A percentile compares a stretch with the other conserved stretches of the same genome.
phyloP scores from a whole-genome alignment of 1,139 yeast genomes.

The Eremothecium sinecaudum region DNA sequence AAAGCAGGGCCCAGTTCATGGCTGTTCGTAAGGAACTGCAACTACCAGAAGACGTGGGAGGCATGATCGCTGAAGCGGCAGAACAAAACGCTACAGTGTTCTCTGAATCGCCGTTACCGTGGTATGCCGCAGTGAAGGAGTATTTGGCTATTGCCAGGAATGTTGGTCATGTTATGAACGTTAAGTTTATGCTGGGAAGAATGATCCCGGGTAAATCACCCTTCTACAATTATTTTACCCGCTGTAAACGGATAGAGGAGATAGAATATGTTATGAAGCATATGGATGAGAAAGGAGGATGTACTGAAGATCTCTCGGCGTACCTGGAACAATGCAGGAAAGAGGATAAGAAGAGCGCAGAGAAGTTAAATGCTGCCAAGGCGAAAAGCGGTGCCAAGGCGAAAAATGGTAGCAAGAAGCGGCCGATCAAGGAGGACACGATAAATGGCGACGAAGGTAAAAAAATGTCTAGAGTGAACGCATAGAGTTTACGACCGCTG shows the following conservation, averaged over 20 bases:
- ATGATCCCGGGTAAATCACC: conserved; percentile 72
- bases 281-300: conserved; percentile 16
- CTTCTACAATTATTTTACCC: conserved; percentile 49
- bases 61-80: conserved; percentile 90
- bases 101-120: conserved; percentile 39
- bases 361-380: conserved; percentile 12
- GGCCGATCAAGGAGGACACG: too few relatives aligned
- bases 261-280: conserved; percentile 29
- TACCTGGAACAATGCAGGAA: conserved; percentile 17
- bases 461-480: too few relatives aligned
- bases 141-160: conserved; percentile 48
- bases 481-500: too few relatives aligned
- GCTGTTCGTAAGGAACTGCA: conserved; percentile 45
- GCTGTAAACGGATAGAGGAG: conserved; percentile 48
- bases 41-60: conserved; percentile 48
- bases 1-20: conserved; percentile 45
- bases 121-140: conserved; percentile 48
- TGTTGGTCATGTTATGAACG: conserved; percentile 58
- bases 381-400: background rate
- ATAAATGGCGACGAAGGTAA: too few relatives aligned
- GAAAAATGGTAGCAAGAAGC: too few relatives aligned
- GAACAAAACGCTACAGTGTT: conserved; percentile 82
- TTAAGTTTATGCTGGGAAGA: conserved; percentile 71
- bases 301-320: conserved; percentile 16
- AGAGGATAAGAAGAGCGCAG: conserved; percentile 17